A percentile compares a stretch with the other conserved stretches of the same genome.
These are phyloP conservation scores for Paraurostyla sp. DNA, from an alignment of 73 alveolate genomes.

Conservation along the genomic window DNA sequence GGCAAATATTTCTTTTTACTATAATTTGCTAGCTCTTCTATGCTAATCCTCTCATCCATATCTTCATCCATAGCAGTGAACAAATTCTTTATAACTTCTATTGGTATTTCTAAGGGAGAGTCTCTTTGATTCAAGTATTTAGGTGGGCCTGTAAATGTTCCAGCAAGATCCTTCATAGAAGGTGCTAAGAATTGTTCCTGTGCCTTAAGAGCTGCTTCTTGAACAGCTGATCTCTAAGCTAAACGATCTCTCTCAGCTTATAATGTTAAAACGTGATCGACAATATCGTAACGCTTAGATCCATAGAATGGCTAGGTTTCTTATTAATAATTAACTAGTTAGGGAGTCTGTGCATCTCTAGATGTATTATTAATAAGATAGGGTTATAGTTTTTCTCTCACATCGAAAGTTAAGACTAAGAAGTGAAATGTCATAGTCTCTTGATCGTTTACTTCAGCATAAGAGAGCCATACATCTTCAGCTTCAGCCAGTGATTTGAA, in stretches of 20 bases:
- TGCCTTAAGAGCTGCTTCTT: constrained; percentile 41
- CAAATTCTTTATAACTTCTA: constrained; percentile 53
- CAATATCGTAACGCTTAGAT: constrained; percentile 41
- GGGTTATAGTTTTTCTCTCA: constrained; percentile 3
- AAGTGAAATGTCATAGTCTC: background rate
- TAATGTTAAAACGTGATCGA: background rate
- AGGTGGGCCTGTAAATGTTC: constrained; percentile 58
- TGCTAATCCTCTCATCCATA: constrained; percentile 70
- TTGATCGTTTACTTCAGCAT: background rate
- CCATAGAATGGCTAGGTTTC: constrained; percentile 40
- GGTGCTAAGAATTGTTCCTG: background rate
- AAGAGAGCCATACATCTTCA: constrained; percentile 34
- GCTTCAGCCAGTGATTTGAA: background rate
- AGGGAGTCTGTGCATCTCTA: background rate
- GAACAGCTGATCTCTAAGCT: constrained; percentile 34
- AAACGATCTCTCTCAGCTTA: constrained; percentile 1
- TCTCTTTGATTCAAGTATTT: constrained; percentile 65
- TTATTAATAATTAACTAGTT: background rate
- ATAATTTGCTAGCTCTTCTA: constrained; percentile 56
- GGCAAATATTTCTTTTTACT: constrained; percentile 44
- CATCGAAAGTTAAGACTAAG: constrained; percentile 35
- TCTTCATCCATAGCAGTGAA: constrained; percentile 65
- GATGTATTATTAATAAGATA: too few relatives aligned
- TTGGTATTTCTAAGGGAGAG: constrained; percentile 76
- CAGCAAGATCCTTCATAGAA: constrained; percentile 29